Base-by-base conservation (phyloP, 306 rosid species). In the Argentina anserina region DNA sequence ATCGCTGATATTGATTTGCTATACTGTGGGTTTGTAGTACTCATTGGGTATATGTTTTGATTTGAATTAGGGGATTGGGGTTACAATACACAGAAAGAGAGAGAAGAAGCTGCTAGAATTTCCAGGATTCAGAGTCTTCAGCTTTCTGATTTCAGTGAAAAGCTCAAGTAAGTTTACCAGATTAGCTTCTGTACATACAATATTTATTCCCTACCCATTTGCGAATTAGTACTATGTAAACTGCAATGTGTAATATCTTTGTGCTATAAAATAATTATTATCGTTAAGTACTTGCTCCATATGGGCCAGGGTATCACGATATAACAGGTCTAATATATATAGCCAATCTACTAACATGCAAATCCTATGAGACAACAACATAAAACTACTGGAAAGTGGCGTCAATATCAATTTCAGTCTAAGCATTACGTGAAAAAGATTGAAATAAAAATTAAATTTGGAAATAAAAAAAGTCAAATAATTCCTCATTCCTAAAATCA, bases 81-180 rank as follows among this genome's bases (percentile, higher is more conserved):
- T 9, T 93, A 90, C 85, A 93, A 90, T 82, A 90, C 97, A 62
- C 79, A 73, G 72, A 87, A 86, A 75, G 98, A 90, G 87, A 89
- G 97, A 85, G 92, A 87, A 3, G 97, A 85, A 84, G 96, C 97
- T 29, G 88, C 86, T 73, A 73, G 84, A 25, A 79, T 84, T 81
- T 81, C 87, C 29, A 81, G 97, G 77, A 79, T 91, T 81, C 87
- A 69, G 71, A 62, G 87, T 82, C 85, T 89, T 64, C 81, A 77
- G 73, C 89, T 92, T 58, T 68, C 87, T 9, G 91, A 83, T 72
- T 89, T 92, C 79, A 89, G 90, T 70, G 74, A 59, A 18, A 59
- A 59, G 23, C 65, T 92, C 73, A 86, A 81, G 67, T 89, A 89
- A 83, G 21, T 42, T 59, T 9, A 21, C 4, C 29, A 52, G n/a